phyloP scores from a whole-genome alignment of 352 stramenopile species.

The Pythium insidiosum region DNA sequence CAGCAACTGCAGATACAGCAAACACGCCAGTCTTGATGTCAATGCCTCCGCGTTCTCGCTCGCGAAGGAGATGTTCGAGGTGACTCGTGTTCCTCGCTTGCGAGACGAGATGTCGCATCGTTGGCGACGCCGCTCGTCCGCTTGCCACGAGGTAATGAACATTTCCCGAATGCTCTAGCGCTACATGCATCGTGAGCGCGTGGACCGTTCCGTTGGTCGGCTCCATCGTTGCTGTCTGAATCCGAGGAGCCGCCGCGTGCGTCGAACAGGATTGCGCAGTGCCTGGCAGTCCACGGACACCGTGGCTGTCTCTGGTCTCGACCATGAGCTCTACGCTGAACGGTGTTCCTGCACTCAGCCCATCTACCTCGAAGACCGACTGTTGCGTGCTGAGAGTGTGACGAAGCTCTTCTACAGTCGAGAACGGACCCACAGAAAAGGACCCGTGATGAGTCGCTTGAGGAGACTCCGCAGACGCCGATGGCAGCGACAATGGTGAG shows the following conservation, averaged over 20 bases:
- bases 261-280: conserved; percentile 24
- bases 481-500: background rate
- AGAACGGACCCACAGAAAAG: conserved; percentile 29
- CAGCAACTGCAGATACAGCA: background rate
- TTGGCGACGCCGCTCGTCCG: background rate
- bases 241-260: conserved; percentile 37
- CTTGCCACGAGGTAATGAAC: conserved; percentile 40
- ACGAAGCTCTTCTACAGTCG: conserved; percentile 23
- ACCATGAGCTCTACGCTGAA: conserved; percentile 39
- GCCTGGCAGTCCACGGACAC: conserved; percentile 28
- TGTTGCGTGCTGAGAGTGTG: conserved; percentile 16
- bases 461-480: background rate
- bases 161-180: conserved; percentile 31
- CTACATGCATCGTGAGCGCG: conserved; percentile 27
- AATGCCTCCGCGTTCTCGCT: background rate
- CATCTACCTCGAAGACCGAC: too few species aligned
- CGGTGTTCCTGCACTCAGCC: conserved; percentile 31
- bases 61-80: conserved; percentile 8
- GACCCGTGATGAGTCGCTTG: conserved; percentile 1
- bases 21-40: background rate
- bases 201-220: conserved; percentile 43
- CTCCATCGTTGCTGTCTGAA: conserved; percentile 19
- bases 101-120: conserved; percentile 20
- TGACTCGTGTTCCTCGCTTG: conserved; percentile 22
- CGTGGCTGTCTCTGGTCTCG: conserved; percentile 43